Evolutionary conservation across 2,329 filamentous ascomycete genomes (phyloP), one percentile per base, ranked within the genome.

Genomic region (Chaetomium sp.): DNA sequence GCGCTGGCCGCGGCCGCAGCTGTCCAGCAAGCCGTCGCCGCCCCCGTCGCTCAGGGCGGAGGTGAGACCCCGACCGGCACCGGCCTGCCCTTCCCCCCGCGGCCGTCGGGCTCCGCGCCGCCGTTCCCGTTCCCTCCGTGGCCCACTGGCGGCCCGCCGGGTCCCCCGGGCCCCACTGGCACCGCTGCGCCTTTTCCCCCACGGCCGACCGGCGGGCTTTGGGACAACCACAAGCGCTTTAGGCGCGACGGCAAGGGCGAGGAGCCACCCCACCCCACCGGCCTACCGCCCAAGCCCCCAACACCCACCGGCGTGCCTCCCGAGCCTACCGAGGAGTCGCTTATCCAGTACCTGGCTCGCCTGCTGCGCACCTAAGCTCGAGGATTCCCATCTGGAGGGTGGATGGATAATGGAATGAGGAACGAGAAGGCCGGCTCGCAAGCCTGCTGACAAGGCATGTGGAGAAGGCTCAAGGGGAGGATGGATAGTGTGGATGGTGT

Each of bases 1-100:
- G 65, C 69, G 55, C 58, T 71, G 45, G 68, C 68, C 42, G 66
- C 69, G 57, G 63, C 62, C 42, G 62, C 68, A 16, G 69, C 69
- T 29, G 25, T 71, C 50, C 67, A 70, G 57, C 57, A 57, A 55
- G 66, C 60, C 33, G 33, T 66, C 23, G 69, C 58, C 49, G 61
- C 61, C 3, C 69, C 69, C n/a, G 31, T 68, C 23, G 68, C 68
- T 13, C 61, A 63, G 29, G 55, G 45, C 45, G 61, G 33, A 29
- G 61, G 12, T 35, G 68, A n/a, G n/a, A n/a, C n/a, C 23, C 57
- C 57, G 13, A 53, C 16, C 16, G 58, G 57, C 45, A 19, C 42
- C 16, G 42, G 19, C 27, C 2, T 23, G 38, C 38, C 56, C 9
- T 19, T 10, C 16, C 55, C 55, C 8, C 42, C 56, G 5, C 21